phyloP scores from a whole-genome alignment of 345 rosid genomes.

The Salix viminalis region DNA sequence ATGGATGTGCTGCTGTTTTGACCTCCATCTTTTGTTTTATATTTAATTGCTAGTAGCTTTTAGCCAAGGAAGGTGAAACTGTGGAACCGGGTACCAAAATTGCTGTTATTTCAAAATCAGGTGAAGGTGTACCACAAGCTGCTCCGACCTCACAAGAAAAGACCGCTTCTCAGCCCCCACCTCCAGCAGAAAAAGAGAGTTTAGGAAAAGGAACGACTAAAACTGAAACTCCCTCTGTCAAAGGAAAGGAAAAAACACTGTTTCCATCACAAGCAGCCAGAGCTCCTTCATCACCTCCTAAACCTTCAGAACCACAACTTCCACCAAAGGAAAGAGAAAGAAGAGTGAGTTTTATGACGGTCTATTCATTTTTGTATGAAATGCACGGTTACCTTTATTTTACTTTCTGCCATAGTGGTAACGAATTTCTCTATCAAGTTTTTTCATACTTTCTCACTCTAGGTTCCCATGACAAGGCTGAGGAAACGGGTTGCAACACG shows the following conservation, averaged over 20 bases:
- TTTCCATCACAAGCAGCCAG: conserved; percentile 3
- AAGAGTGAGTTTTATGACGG: conserved; percentile 45
- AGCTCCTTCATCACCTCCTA: conserved; percentile 47
- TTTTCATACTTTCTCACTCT: background rate
- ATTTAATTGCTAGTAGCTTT: conserved; percentile 38
- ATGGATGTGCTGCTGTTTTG: background rate
- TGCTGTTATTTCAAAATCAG: conserved; percentile 78
- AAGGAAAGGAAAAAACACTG: conserved; percentile 49
- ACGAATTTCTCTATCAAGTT: background rate
- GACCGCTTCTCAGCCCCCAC: conserved; percentile 25
- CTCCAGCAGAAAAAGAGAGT: background rate
- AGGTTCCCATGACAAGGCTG: conserved; percentile 97
- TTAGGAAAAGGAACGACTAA: background rate
- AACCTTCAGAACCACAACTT: conserved; percentile 69
- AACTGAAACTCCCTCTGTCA: background rate
- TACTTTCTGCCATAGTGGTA: background rate
- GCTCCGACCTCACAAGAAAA: conserved; percentile 51
- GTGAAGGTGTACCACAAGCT: conserved; percentile 61
- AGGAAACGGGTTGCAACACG: conserved; percentile 84
- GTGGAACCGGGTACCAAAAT: conserved; percentile 81
- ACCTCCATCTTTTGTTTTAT: background rate
- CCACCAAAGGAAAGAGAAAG: conserved; percentile 97
- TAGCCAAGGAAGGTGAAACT: conserved; percentile 89
- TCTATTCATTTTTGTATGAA: background rate
- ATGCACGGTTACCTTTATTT: background rate